These are phyloP conservation scores for Neofusicoccum laricinum DNA, from an alignment of 2,329 filamentous ascomycete species.

Conservation along the genomic window DNA sequence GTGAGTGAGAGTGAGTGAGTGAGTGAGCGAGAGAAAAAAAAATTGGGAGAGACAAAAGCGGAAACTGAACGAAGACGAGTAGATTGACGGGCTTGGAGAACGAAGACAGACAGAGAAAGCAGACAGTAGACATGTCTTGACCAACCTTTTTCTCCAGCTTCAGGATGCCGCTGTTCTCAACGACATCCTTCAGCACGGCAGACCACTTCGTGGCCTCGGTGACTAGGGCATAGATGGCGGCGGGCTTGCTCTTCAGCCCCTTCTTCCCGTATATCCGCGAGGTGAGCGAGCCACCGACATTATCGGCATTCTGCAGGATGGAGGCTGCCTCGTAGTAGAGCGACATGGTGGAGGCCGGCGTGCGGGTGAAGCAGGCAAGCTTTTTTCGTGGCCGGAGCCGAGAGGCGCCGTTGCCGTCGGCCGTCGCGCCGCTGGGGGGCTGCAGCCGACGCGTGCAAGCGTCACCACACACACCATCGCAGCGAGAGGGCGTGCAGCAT, in stretches of 20 bases:
- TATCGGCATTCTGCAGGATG: conserved; percentile 62
- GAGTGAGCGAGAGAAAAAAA: too few species aligned
- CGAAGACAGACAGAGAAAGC: neutral
- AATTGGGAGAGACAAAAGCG: neutral
- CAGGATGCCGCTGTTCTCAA: conserved; percentile 75
- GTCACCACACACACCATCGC: neutral
- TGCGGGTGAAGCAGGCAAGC: neutral
- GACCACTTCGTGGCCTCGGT: conserved; percentile 92
- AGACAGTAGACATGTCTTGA: neutral
- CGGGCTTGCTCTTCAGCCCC: conserved; percentile 70
- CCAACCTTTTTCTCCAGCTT: conserved; percentile 79
- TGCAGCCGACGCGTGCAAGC: neutral
- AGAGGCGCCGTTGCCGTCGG: too few species aligned
- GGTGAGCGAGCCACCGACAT: conserved; percentile 80
- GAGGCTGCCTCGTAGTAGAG: conserved; percentile 90
- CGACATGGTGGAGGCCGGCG: conserved; percentile 61
- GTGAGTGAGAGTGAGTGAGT: too few species aligned
- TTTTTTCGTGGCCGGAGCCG: conserved; percentile 5
- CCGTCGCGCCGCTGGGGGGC: neutral
- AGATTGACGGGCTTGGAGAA: neutral
- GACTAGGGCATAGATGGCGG: conserved; percentile 83
- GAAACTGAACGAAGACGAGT: neutral
- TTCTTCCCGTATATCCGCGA: conserved; percentile 76
- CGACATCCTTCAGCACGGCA: conserved; percentile 77
- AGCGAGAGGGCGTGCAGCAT: too few species aligned